Percentiles rank a stretch among this genome's conserved stretches.
Evolutionary conservation across 2,329 filamentous ascomycete genomes (phyloP).

Genomic region (Teratosphaeria pseudoeucalypti): DNA sequence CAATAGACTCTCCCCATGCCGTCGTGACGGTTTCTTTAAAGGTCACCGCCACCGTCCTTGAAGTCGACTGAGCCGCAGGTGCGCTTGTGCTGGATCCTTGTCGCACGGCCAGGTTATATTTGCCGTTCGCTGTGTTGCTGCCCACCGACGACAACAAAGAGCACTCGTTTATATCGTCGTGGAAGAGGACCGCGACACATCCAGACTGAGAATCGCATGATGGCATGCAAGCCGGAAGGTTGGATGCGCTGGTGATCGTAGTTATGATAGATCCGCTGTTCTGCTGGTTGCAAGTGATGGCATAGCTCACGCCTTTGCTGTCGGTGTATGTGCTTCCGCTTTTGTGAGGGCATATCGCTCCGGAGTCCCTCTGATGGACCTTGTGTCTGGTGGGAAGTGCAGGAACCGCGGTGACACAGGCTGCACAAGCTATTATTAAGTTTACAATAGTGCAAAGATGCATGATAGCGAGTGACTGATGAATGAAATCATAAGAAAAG

Average conservation of each 20-base stretch:
- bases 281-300: constrained; percentile 1
- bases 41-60: constrained; percentile 45
- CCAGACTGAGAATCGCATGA: constrained; percentile 4
- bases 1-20: constrained; percentile 52
- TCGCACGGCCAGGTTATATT: constrained; percentile 4
- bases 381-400: background rate
- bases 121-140: background rate
- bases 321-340: constrained; percentile 3
- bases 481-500: background rate
- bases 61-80: background rate
- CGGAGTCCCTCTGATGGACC: background rate
- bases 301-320: constrained; percentile 1
- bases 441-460: background rate
- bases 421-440: background rate
- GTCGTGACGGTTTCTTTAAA: constrained; percentile 53
- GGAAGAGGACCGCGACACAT: constrained; percentile 4
- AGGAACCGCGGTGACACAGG: background rate
- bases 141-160: constrained; percentile 2
- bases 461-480: background rate
- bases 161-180: constrained; percentile 4
- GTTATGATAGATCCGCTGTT: constrained; percentile 3
- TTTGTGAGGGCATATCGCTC: constrained; percentile 4
- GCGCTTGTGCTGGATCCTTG: background rate
- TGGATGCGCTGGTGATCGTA: background rate
- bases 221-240: constrained; percentile 2